Conservation (phyloP, 345 rosid species). For the Populus davidiana region DNA sequence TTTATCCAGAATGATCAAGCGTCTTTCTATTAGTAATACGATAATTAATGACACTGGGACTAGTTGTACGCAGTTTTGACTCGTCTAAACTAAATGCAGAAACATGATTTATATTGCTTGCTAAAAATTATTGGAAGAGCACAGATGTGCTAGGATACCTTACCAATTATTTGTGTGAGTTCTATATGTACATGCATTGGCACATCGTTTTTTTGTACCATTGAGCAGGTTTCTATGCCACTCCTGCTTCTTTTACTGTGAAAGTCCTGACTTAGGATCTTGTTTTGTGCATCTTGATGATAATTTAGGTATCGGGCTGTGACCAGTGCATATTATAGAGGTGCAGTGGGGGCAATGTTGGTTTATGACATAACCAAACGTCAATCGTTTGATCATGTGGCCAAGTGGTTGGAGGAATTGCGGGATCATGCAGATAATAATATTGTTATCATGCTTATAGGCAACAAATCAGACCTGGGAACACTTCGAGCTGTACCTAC, state of each 20-base stretch:
- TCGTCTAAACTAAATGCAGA: background rate
- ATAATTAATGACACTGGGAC: background rate
- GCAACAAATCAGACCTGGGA: slow-evolving; percentile 56
- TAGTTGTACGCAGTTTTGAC: background rate
- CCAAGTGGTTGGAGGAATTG: slow-evolving; percentile 59
- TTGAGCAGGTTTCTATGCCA: background rate
- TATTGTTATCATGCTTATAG: slow-evolving; percentile 55
- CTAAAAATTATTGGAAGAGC: background rate
- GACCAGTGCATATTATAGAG: slow-evolving; percentile 69
- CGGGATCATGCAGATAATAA: slow-evolving; percentile 59
- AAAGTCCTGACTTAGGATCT: background rate
- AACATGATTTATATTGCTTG: background rate
- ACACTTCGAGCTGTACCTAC: slow-evolving; percentile 51
- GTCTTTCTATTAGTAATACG: no score
- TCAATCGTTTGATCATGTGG: slow-evolving; percentile 54
- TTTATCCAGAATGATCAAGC: no score
- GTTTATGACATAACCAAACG: slow-evolving; percentile 56
- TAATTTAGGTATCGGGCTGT: slow-evolving; percentile 56
- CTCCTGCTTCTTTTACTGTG: background rate
- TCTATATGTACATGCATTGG: background rate
- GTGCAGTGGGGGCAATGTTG: slow-evolving; percentile 69
- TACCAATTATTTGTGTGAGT: background rate
- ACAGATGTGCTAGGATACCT: background rate
- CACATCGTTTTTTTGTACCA: background rate
- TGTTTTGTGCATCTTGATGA: slow-evolving; percentile 6